These are phyloP conservation scores for Pythium guiyangense DNA, from an alignment of 352 stramenopile genomes.

Conservation along the genomic window DNA sequence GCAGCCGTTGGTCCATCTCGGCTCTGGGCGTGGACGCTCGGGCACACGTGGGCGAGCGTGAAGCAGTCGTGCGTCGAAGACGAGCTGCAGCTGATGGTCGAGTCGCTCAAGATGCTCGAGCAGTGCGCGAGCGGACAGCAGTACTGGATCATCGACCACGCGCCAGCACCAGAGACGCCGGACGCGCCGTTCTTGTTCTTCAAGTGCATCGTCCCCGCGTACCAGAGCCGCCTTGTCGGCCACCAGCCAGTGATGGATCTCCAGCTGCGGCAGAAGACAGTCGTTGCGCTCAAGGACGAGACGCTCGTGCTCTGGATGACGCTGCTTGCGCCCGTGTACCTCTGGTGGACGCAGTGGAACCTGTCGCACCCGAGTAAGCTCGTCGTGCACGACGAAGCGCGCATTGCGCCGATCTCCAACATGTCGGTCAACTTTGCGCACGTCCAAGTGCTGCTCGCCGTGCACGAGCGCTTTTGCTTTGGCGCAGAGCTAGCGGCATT, in stretches of 20 bases:
- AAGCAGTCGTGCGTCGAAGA: constrained; percentile 86
- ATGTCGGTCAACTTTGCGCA: constrained; percentile 41
- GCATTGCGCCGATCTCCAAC: constrained; percentile 66
- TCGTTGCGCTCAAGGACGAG: constrained; percentile 69
- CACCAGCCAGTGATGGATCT: constrained; percentile 60
- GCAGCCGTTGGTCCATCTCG: background rate
- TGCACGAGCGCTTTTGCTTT: constrained; percentile 58
- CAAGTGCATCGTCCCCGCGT: constrained; percentile 67
- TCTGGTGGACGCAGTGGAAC: constrained; percentile 86
- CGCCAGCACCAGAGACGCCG: constrained; percentile 2
- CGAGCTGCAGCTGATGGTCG: constrained; percentile 60
- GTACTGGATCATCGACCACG: constrained; percentile 39
- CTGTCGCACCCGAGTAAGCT: constrained; percentile 59
- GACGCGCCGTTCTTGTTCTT: constrained; percentile 38
- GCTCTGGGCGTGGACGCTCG: constrained; percentile 60
- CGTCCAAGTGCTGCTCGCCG: constrained; percentile 47
- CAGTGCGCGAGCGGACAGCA: constrained; percentile 20
- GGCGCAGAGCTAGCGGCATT: constrained; percentile 36
- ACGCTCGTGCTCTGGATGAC: constrained; percentile 75
- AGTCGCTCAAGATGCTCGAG: constrained; percentile 60
- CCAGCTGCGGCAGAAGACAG: constrained; percentile 35
- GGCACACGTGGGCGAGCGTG: constrained; percentile 37
- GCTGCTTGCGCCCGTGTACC: constrained; percentile 69
- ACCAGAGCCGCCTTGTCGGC: constrained; percentile 77
- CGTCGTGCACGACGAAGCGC: constrained; percentile 34